A percentile compares a stretch with the other conserved stretches of the same genome.
Conservation (phyloP, 352 stramenopile genomes). For the Pythium chondricola region DNA sequence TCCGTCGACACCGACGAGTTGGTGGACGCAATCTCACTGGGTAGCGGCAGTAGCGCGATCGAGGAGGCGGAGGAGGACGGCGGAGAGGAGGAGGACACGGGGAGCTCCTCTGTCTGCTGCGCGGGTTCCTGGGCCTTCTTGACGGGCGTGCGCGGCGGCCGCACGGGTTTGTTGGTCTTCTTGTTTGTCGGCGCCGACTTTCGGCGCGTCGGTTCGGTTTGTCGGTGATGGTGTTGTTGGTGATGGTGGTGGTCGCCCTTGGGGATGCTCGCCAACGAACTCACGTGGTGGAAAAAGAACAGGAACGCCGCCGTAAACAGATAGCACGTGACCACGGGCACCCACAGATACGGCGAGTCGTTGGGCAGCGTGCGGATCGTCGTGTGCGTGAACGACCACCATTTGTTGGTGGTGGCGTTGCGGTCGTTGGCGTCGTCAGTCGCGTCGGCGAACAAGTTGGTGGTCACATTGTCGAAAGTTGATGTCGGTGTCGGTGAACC, state of each 20-base stretch:
- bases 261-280: slow-evolving; percentile 53
- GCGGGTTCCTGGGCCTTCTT: slow-evolving; percentile 10
- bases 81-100: no score
- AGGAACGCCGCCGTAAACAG: slow-evolving; percentile 70
- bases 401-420: slow-evolving; percentile 24
- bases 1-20: no score
- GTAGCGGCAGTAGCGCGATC: not conserved
- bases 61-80: not conserved
- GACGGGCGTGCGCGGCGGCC: slow-evolving; percentile 9
- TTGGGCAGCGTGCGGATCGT: slow-evolving; percentile 77
- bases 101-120: slow-evolving; percentile 9
- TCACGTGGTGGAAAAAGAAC: slow-evolving; percentile 66
- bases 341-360: slow-evolving; percentile 73
- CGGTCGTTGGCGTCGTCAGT: not conserved
- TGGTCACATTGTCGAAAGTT: not conserved
- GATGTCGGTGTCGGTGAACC: not conserved
- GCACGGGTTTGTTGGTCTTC: not conserved
- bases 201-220: not conserved
- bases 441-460: not conserved
- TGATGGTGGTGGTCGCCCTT: slow-evolving; percentile 12
- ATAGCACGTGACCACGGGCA: slow-evolving; percentile 68
- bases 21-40: no score
- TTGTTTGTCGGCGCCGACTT: not conserved
- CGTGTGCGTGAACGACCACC: slow-evolving; percentile 75
- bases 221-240: not conserved